These are phyloP conservation scores for Phytophthora boehmeriae DNA, from an alignment of 352 stramenopile genomes.

Conservation along the genomic window DNA sequence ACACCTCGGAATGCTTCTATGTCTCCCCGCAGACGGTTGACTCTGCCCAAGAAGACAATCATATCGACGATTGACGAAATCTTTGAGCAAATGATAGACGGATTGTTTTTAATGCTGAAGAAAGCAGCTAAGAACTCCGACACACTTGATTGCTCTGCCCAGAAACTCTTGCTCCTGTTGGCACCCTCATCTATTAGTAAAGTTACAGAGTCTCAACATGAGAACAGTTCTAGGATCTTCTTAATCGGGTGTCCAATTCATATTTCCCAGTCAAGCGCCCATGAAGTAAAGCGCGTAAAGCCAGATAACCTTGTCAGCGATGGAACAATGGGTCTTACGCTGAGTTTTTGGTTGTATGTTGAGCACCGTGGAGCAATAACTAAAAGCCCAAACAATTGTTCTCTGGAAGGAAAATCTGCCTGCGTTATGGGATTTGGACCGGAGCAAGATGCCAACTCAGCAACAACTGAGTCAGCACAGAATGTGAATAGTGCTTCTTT, in stretches of 20 bases:
- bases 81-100: conserved; percentile 44
- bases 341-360: conserved; percentile 32
- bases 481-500: conserved; percentile 4
- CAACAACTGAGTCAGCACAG: conserved; percentile 5
- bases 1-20: conserved; percentile 26
- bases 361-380: conserved; percentile 12
- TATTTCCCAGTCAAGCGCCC: conserved; percentile 13
- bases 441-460: background rate
- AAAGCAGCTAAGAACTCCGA: conserved; percentile 23
- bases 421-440: conserved; percentile 15
- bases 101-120: conserved; percentile 43
- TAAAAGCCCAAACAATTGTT: background rate
- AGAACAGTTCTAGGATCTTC: conserved; percentile 14
- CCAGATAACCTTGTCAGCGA: background rate
- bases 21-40: conserved; percentile 56
- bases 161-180: background rate
- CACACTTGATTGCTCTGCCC: background rate
- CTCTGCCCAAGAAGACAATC: conserved; percentile 46
- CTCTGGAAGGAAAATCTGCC: conserved; percentile 1
- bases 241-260: conserved; percentile 27
- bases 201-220: background rate
- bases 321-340: conserved; percentile 1
- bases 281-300: conserved; percentile 12
- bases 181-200: background rate
- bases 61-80: conserved; percentile 46